A percentile compares a stretch with the other conserved stretches of the same genome.
Evolutionary conservation across 1,284 basidiomycete species (phyloP).

Genomic region (Amylostereum areolatum): DNA sequence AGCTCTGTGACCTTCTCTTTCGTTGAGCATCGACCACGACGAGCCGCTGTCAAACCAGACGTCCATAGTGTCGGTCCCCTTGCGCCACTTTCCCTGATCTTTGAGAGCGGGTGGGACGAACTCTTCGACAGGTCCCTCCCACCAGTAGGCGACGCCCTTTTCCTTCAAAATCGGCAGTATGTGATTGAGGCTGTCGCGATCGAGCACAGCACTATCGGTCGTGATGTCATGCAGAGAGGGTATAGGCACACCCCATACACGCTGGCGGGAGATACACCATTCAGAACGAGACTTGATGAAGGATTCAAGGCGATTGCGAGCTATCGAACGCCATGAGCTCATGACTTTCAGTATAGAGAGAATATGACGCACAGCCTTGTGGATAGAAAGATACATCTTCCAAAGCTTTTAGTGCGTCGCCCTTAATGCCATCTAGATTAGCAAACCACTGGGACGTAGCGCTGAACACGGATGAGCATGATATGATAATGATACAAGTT

Average conservation of each 20-base stretch:
- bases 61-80: constrained; percentile 94
- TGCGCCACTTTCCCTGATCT: constrained; percentile 49
- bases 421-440: constrained; percentile 82
- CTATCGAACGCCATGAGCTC: constrained; percentile 31
- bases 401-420: constrained; percentile 68
- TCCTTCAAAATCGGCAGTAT: constrained; percentile 72
- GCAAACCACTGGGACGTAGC: constrained; percentile 99
- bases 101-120: constrained; percentile 67
- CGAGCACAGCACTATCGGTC: constrained; percentile 65
- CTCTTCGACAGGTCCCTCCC: constrained; percentile 79
- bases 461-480: constrained; percentile 32
- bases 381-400: constrained; percentile 78
- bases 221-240: constrained; percentile 77
- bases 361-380: constrained; percentile 52
- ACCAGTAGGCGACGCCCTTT: constrained; percentile 86
- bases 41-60: constrained; percentile 99
- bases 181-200: constrained; percentile 64
- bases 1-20: constrained; percentile 37
- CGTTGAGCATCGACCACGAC: constrained; percentile 82
- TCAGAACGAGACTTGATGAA: constrained; percentile 88
- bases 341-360: background rate
- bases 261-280: constrained; percentile 99
- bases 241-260: constrained; percentile 97
- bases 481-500: background rate
- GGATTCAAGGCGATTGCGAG: constrained; percentile 78